Conservation (phyloP, 2,329 filamentous ascomycete genomes). For the Colletotrichum aenigma region DNA sequence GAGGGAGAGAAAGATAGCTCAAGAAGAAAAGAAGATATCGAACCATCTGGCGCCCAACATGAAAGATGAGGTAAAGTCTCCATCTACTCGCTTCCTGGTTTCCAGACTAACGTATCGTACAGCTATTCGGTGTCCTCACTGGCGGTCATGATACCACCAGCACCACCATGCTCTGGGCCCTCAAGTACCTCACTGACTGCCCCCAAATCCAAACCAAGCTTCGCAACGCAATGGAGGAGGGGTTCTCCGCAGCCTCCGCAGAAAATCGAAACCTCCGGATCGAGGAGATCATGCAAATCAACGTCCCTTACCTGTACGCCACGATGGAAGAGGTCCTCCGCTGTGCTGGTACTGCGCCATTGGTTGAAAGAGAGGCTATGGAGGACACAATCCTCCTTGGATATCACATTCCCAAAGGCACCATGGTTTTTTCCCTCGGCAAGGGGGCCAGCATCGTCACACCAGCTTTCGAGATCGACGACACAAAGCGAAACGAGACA, state of each 20-base stretch:
- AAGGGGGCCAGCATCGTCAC: conserved; percentile 29
- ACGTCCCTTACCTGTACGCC: conserved; percentile 31
- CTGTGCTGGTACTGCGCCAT: conserved; percentile 22
- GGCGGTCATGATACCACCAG: conserved; percentile 34
- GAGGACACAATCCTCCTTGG: conserved; percentile 29
- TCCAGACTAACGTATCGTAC: not conserved
- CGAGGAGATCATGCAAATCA: conserved; percentile 22
- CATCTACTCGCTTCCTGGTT: not conserved
- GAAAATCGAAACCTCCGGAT: conserved; percentile 22
- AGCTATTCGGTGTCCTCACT: conserved; percentile 31
- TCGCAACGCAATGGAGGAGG: not conserved
- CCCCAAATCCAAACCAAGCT: not conserved
- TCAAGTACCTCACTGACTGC: conserved; percentile 20
- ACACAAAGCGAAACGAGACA: conserved; percentile 26
- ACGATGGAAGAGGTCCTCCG: conserved; percentile 33
- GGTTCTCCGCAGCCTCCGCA: conserved; percentile 21
- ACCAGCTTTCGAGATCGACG: conserved; percentile 28
- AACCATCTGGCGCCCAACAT: not conserved
- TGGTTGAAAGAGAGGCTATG: conserved; percentile 26
- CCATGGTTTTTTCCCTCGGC: conserved; percentile 28
- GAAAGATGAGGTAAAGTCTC: not conserved
- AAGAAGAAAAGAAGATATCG: not conserved
- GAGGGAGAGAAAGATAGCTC: conserved; percentile 7
- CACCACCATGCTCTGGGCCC: conserved; percentile 30
- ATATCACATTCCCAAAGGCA: conserved; percentile 27